Evolutionary conservation across 148 eudicot genomes (phyloP).

Genomic region (Cornus kousa): DNA sequence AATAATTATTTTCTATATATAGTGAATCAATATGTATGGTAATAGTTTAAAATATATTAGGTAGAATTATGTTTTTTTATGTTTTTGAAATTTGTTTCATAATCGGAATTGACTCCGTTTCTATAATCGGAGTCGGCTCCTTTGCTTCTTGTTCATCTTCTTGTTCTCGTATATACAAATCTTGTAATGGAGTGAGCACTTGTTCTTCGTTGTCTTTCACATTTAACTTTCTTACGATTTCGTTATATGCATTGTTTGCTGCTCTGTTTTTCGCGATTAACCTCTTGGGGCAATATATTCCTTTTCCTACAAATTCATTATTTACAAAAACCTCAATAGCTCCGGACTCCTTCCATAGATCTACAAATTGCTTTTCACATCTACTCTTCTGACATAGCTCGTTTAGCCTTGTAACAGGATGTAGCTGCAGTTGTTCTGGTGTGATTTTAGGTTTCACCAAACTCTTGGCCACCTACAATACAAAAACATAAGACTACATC

Average conservation of each 20-base stretch:
- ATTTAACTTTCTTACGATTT: neutral
- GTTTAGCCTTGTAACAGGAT: conserved; percentile 36
- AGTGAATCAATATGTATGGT: no score
- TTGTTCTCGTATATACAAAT: conserved; percentile 1
- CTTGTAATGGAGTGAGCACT: neutral
- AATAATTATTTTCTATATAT: no score
- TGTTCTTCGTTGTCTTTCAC: conserved; percentile 2
- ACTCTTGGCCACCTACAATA: conserved; percentile 33
- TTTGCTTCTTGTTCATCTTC: neutral
- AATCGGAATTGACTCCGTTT: conserved; percentile 2
- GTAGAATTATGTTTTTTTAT: no score
- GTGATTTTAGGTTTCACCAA: conserved; percentile 49
- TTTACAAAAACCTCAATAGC: conserved; percentile 27
- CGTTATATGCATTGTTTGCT: conserved; percentile 26
- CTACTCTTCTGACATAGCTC: conserved; percentile 51
- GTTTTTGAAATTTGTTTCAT: no score
- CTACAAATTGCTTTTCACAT: conserved; percentile 11
- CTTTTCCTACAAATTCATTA: conserved; percentile 29
- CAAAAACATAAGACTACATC: neutral
- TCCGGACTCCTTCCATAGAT: conserved; percentile 36
- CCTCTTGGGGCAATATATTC: conserved; percentile 26
- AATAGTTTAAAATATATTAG: no score
- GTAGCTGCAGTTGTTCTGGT: conserved; percentile 24
- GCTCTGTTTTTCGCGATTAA: conserved; percentile 36
- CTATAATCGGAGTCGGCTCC: neutral